Evolutionary conservation across 2,329 filamentous ascomycete genomes (phyloP).

Genomic region (Ophiostoma australiae): DNA sequence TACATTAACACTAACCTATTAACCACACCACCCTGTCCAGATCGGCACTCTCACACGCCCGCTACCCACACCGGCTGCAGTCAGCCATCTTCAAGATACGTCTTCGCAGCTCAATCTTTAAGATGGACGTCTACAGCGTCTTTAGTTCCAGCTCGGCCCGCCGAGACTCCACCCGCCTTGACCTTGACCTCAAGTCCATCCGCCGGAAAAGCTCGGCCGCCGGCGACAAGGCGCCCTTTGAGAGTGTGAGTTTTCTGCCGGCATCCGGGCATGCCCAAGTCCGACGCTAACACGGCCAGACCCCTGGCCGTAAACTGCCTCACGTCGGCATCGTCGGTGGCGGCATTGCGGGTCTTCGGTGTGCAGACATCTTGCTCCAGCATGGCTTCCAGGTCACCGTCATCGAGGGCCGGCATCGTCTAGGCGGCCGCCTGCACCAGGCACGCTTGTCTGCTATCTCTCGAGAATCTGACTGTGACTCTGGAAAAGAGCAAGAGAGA

Average conservation of each 20-base stretch:
- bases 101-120: neutral
- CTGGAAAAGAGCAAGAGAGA: neutral
- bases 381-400: slow-evolving; percentile 64
- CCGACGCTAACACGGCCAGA: neutral
- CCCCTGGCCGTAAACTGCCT: slow-evolving; percentile 33
- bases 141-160: slow-evolving; percentile 43
- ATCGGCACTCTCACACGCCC: neutral
- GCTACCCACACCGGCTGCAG: neutral
- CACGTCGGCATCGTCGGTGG: slow-evolving; percentile 66
- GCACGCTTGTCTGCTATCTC: slow-evolving; percentile 36
- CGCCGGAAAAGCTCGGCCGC: slow-evolving; percentile 33
- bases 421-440: slow-evolving; percentile 62
- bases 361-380: slow-evolving; percentile 61
- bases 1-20: neutral
- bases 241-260: slow-evolving; percentile 2
- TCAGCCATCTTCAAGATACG: neutral
- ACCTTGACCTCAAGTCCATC: slow-evolving; percentile 45
- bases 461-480: neutral
- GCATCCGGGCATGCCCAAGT: neutral
- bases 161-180: slow-evolving; percentile 45
- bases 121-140: slow-evolving; percentile 51
- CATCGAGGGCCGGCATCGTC: slow-evolving; percentile 60
- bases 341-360: slow-evolving; percentile 65
- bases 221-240: neutral
- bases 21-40: neutral